Evolutionary conservation across 495 filamentous ascomycete genomes (phyloP).

Genomic region (Talaromyces trachyspermus): DNA sequence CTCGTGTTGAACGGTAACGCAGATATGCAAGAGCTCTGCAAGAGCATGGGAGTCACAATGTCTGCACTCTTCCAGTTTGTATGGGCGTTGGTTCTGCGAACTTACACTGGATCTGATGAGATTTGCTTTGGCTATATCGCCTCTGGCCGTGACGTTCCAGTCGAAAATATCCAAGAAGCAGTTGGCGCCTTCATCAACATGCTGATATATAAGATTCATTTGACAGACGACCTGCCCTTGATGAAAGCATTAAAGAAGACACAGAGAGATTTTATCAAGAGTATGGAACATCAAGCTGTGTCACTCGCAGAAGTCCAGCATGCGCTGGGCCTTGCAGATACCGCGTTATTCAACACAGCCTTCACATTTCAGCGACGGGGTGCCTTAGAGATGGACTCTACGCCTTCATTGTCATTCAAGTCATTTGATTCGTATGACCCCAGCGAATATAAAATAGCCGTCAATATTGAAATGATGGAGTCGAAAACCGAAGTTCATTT

Average conservation of each 20-base stretch:
- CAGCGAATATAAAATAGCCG: slow-evolving; percentile 47
- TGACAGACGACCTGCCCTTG: slow-evolving; percentile 28
- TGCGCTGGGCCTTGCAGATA: slow-evolving; percentile 27
- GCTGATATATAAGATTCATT: slow-evolving; percentile 20
- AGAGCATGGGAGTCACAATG: slow-evolving; percentile 19
- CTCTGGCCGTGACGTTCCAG: slow-evolving; percentile 18
- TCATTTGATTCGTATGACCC: slow-evolving; percentile 8
- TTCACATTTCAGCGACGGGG: slow-evolving; percentile 30
- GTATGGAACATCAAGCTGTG: slow-evolving; percentile 25
- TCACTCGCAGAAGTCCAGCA: slow-evolving; percentile 35
- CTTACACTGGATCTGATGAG: slow-evolving; percentile 45
- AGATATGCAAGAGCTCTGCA: slow-evolving; percentile 29
- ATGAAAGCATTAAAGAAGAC: slow-evolving; percentile 27
- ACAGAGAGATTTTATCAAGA: slow-evolving; percentile 27
- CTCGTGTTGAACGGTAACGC: slow-evolving; percentile 9
- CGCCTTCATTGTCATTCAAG: slow-evolving; percentile 5
- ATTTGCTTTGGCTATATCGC: slow-evolving; percentile 46
- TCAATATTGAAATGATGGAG: slow-evolving; percentile 46
- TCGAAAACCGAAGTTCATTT: slow-evolving; percentile 28
- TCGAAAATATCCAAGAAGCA: slow-evolving; percentile 11
- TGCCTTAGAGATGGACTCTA: background rate
- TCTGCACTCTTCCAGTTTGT: slow-evolving; percentile 36
- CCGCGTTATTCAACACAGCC: slow-evolving; percentile 44
- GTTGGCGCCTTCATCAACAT: slow-evolving; percentile 15
- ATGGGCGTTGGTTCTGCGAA: slow-evolving; percentile 48